phyloP scores from a whole-genome alignment of 768 basidiomycete genomes.

The Lentinula edodes region DNA sequence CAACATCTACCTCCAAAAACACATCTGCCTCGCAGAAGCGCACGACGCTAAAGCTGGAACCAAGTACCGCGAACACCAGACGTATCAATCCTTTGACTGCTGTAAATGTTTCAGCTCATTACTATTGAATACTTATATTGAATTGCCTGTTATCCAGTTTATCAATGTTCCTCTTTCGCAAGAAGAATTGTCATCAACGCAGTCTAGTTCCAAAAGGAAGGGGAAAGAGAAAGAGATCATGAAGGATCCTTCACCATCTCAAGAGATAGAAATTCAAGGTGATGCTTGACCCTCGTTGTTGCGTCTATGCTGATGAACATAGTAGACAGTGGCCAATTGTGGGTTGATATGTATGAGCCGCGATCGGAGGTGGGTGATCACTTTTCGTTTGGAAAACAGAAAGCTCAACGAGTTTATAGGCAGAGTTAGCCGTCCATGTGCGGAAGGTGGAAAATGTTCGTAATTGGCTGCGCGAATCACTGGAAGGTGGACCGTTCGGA shows the following conservation, averaged over 20 bases:
- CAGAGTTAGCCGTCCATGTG: slow-evolving; percentile 73
- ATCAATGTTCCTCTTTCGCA: slow-evolving; percentile 6
- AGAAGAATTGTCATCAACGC: not conserved
- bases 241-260: not conserved
- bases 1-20: not conserved
- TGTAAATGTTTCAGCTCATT: slow-evolving; percentile 3
- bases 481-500: slow-evolving; percentile 58
- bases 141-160: slow-evolving; percentile 10
- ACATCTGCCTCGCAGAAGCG: not conserved
- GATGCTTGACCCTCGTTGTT: not conserved
- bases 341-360: slow-evolving; percentile 65
- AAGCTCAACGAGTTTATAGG: slow-evolving; percentile 29
- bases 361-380: slow-evolving; percentile 39
- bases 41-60: slow-evolving; percentile 2
- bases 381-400: not conserved
- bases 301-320: not conserved
- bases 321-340: slow-evolving; percentile 35
- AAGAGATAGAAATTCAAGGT: slow-evolving; percentile 11
- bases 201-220: slow-evolving; percentile 10
- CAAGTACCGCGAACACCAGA: not conserved
- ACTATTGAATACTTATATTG: not conserved
- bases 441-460: slow-evolving; percentile 76
- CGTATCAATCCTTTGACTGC: slow-evolving; percentile 20
- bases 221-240: slow-evolving; percentile 12
- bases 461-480: slow-evolving; percentile 68